These are phyloP conservation scores for Sclerotinia sclerotiorum DNA, from an alignment of 2,329 filamentous ascomycete species.

Conservation along the genomic window DNA sequence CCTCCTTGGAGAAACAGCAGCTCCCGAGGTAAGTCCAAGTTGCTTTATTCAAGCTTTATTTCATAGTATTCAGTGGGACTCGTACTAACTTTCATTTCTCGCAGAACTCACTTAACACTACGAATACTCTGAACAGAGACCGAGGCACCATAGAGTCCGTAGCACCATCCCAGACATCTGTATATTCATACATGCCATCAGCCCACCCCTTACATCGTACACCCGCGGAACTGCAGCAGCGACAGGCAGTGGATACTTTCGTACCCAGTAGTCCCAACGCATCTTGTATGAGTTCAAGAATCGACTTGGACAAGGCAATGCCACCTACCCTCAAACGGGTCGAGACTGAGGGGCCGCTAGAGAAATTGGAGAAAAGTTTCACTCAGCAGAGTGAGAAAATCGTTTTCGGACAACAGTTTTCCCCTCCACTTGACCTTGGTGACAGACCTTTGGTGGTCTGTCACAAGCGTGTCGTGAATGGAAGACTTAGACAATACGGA, in stretches of 20 bases:
- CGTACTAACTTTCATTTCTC: neutral
- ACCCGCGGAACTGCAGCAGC: neutral
- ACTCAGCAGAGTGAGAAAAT: neutral
- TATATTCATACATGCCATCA: neutral
- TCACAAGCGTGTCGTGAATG: neutral
- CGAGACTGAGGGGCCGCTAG: conserved; percentile 7
- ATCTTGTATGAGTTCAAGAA: neutral
- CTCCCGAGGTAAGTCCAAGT: conserved; percentile 7
- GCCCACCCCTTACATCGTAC: neutral
- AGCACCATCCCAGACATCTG: neutral
- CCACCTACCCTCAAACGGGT: neutral
- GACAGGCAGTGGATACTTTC: neutral
- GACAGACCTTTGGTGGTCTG: too few relatives aligned
- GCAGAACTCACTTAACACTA: neutral
- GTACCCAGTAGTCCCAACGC: neutral
- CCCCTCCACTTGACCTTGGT: neutral
- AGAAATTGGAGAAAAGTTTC: neutral
- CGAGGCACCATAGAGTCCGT: neutral
- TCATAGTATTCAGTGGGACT: neutral
- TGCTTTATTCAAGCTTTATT: neutral
- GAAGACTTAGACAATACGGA: neutral
- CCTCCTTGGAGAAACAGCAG: neutral
- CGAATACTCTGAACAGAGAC: conserved; percentile 1
- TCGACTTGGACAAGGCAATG: conserved; percentile 4
- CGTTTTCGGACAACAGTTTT: neutral